Evolutionary conservation across 768 basidiomycete genomes (phyloP).

Genomic region (Russula dissimulans): DNA sequence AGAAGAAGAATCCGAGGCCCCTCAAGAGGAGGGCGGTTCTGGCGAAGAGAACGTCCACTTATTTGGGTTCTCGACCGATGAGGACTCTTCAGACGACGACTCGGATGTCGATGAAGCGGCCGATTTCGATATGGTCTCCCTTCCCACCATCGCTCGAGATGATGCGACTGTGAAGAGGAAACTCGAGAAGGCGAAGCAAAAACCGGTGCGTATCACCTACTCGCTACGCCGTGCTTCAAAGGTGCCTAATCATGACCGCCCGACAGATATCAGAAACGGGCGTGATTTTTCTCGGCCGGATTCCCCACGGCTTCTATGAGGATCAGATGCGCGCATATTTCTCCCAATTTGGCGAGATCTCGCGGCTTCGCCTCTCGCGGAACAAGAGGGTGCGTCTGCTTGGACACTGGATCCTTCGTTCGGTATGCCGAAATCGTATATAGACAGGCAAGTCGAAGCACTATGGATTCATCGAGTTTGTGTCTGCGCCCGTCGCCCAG

Average conservation of each 20-base stretch:
- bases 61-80: slow-evolving; percentile 70
- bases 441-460: slow-evolving; percentile 96
- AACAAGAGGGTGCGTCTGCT: slow-evolving; percentile 68
- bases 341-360: slow-evolving; percentile 86
- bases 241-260: slow-evolving; percentile 1
- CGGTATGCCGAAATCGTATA: background rate
- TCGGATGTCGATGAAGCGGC: slow-evolving; percentile 43
- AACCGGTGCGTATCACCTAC: slow-evolving; percentile 45
- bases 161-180: slow-evolving; percentile 63
- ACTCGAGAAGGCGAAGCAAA: slow-evolving; percentile 44
- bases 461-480: slow-evolving; percentile 94
- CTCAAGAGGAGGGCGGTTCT: slow-evolving; percentile 25
- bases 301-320: slow-evolving; percentile 98
- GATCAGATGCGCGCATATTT: slow-evolving; percentile 90
- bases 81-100: slow-evolving; percentile 72
- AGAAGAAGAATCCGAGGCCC: background rate
- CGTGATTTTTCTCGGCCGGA: slow-evolving; percentile 79
- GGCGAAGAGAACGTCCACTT: slow-evolving; percentile 41
- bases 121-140: slow-evolving; percentile 54
- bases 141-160: slow-evolving; percentile 86
- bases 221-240: too few species aligned
- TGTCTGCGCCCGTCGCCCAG: slow-evolving; percentile 77
- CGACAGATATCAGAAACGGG: slow-evolving; percentile 59
- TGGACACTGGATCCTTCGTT: background rate
- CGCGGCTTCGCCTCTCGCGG: slow-evolving; percentile 80